A percentile compares a stretch with the other conserved stretches of the same genome.
Evolutionary conservation across 352 stramenopile species (phyloP).

Genomic region (Globisporangium abappressorium): DNA sequence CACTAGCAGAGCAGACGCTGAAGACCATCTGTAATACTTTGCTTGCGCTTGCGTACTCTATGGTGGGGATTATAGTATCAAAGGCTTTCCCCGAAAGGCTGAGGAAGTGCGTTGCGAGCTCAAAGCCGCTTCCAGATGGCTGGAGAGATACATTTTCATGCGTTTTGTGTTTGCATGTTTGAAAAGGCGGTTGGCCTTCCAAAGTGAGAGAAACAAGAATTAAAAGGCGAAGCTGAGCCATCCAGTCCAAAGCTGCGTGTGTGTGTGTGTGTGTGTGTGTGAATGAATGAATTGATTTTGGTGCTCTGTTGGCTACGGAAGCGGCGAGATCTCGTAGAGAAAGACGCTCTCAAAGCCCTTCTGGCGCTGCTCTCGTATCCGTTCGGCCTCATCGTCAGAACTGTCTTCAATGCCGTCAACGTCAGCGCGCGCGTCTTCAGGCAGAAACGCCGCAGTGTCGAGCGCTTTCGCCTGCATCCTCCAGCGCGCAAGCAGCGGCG

Average conservation of each 20-base stretch:
- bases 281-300: background rate
- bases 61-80: conserved; percentile 15
- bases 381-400: conserved; percentile 11
- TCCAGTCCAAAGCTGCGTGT: conserved; percentile 6
- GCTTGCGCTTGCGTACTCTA: background rate
- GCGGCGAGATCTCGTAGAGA: conserved; percentile 45
- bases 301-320: conserved; percentile 2
- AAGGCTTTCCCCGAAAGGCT: conserved; percentile 14
- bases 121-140: conserved; percentile 10
- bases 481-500: conserved; percentile 50
- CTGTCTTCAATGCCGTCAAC: background rate
- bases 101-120: conserved; percentile 5
- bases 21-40: conserved; percentile 7
- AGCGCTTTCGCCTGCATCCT: conserved; percentile 32
- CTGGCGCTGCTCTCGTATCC: background rate
- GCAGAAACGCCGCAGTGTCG: conserved; percentile 31
- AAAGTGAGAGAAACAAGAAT: conserved; percentile 34
- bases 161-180: conserved; percentile 6
- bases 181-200: conserved; percentile 3
- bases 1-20: conserved; percentile 13
- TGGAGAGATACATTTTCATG: conserved; percentile 11
- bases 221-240: conserved; percentile 81
- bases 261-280: conserved; percentile 7
- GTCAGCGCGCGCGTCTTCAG: background rate
- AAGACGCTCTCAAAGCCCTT: conserved; percentile 45